Conservation (phyloP, 768 basidiomycete genomes). For the Solioccasus polychromus region DNA sequence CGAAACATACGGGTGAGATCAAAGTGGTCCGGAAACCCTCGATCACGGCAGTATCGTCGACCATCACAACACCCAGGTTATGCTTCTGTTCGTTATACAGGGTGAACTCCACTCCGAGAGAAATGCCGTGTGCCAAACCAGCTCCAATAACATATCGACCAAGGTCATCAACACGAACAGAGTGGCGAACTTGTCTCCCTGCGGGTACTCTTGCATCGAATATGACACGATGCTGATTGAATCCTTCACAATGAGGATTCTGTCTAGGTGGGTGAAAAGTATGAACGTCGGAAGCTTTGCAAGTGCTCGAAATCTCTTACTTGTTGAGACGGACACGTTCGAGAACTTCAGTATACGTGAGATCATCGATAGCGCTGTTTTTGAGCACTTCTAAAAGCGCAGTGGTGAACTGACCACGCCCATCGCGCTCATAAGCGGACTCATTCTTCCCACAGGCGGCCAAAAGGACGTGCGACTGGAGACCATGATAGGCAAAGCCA, state of each 20-base stretch:
- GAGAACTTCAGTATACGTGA: slow-evolving; percentile 27
- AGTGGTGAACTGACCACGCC: slow-evolving; percentile 25
- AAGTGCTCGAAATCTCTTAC: background rate
- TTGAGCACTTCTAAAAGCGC: slow-evolving; percentile 19
- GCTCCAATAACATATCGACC: slow-evolving; percentile 2
- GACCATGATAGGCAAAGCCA: slow-evolving; percentile 26
- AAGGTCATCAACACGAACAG: background rate
- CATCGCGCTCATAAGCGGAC: slow-evolving; percentile 25
- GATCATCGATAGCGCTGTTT: slow-evolving; percentile 1
- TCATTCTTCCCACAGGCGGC: slow-evolving; percentile 41
- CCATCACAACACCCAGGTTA: too few species aligned
- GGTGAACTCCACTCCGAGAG: too few species aligned
- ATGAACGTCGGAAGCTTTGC: background rate
- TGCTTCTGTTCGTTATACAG: too few species aligned
- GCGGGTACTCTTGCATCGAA: slow-evolving; percentile 21
- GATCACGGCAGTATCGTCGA: too few species aligned
- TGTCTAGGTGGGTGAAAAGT: slow-evolving; percentile 15
- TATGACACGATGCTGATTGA: slow-evolving; percentile 18
- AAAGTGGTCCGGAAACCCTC: too few species aligned
- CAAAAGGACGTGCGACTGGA: slow-evolving; percentile 40
- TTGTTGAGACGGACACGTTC: slow-evolving; percentile 12
- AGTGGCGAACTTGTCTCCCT: slow-evolving; percentile 6
- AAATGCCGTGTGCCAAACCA: too few species aligned
- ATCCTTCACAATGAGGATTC: slow-evolving; percentile 29
- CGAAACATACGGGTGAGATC: too few species aligned